These are phyloP conservation scores for Pythium vanterpoolii DNA, from an alignment of 352 stramenopile species.

Conservation along the genomic window DNA sequence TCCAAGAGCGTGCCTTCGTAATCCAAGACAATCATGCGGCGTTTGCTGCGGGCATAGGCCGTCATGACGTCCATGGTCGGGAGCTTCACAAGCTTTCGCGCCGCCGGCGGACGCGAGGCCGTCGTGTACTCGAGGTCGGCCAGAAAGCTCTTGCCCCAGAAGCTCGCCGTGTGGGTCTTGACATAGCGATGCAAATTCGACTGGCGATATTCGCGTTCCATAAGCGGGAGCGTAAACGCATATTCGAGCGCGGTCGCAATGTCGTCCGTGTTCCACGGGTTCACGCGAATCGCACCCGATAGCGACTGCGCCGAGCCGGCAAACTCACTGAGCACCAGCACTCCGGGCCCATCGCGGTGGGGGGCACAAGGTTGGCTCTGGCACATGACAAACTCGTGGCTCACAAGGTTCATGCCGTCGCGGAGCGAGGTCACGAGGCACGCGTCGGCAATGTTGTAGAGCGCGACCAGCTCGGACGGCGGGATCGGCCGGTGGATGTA, in stretches of 20 bases:
- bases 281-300: conserved; percentile 85
- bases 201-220: conserved; percentile 84
- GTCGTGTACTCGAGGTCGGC: conserved; percentile 64
- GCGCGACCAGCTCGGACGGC: conserved; percentile 82
- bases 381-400: conserved; percentile 88
- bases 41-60: conserved; percentile 55
- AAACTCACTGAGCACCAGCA: conserved; percentile 88
- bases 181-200: conserved; percentile 86
- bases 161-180: conserved; percentile 80
- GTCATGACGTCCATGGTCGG: conserved; percentile 41
- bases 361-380: conserved; percentile 63
- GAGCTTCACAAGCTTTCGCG: conserved; percentile 47
- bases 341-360: conserved; percentile 64
- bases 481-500: conserved; percentile 83
- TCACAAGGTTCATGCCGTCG: conserved; percentile 90
- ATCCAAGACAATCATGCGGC: conserved; percentile 71
- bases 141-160: conserved; percentile 83
- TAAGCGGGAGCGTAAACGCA: conserved; percentile 68
- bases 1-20: conserved; percentile 81
- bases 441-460: conserved; percentile 89
- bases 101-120: conserved; percentile 32
- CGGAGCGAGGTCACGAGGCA: conserved; percentile 88
- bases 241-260: conserved; percentile 68
- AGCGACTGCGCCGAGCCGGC: conserved; percentile 85
- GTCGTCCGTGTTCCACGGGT: conserved; percentile 87